Evolutionary conservation across 108 stramenopile genomes (phyloP).

Genomic region (Cyclotella kingstonii): DNA sequence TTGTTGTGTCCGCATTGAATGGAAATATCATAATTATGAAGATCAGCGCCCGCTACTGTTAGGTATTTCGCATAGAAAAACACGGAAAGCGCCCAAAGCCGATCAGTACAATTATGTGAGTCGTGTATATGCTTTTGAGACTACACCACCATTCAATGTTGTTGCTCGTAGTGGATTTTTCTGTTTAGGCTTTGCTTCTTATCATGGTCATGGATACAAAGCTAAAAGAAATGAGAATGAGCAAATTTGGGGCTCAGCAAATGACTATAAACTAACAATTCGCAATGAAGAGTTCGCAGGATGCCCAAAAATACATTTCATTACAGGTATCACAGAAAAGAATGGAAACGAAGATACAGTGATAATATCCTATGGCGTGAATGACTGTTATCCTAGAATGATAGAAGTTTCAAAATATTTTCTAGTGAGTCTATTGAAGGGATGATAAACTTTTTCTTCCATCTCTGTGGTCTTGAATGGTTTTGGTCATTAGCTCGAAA

Average conservation of each 20-base stretch:
- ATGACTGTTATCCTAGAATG: slow-evolving; percentile 54
- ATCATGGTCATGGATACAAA: slow-evolving; percentile 6
- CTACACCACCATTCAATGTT: slow-evolving; percentile 37
- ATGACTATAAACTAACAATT: slow-evolving; percentile 33
- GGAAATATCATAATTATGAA: slow-evolving; percentile 8
- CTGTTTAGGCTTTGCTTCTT: slow-evolving; percentile 40
- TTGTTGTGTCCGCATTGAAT: slow-evolving; percentile 41
- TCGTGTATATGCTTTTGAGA: slow-evolving; percentile 39
- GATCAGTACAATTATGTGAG: slow-evolving; percentile 32
- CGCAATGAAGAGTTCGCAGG: slow-evolving; percentile 5
- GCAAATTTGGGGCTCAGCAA: slow-evolving; percentile 26
- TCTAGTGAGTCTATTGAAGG: slow-evolving; percentile 33
- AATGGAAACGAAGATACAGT: slow-evolving; percentile 33
- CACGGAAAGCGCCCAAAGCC: background rate
- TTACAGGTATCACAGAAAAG: slow-evolving; percentile 44
- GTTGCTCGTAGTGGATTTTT: slow-evolving; percentile 42
- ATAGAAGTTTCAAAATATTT: slow-evolving; percentile 37
- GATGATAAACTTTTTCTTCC: too few relatives aligned
- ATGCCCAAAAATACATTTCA: slow-evolving; percentile 46
- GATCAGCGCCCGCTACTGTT: slow-evolving; percentile 17
- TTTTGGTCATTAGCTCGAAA: too few relatives aligned
- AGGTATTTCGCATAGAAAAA: slow-evolving; percentile 45
- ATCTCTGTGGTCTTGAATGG: too few relatives aligned
- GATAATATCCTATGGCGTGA: slow-evolving; percentile 47
- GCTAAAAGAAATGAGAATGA: slow-evolving; percentile 29